phyloP scores from a whole-genome alignment of 257 asterid genomes.

The Solanum bulbocastanum region DNA sequence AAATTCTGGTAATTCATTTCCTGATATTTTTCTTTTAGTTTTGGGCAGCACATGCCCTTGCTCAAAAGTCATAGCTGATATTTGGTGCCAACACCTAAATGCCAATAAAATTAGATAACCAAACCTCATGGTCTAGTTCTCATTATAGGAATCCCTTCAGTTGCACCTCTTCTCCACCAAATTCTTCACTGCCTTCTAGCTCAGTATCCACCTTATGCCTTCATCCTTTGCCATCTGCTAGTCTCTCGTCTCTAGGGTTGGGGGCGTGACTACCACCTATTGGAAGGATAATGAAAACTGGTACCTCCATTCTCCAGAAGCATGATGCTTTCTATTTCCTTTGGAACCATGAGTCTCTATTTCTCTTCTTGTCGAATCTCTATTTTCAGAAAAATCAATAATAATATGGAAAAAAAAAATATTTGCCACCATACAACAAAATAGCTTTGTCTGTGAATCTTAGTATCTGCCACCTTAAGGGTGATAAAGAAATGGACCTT shows the following conservation, averaged over 20 bases:
- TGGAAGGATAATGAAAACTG: background rate
- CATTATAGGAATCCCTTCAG: background rate
- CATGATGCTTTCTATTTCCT: background rate
- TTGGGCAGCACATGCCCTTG: background rate
- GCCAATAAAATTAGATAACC: background rate
- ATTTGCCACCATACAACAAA: background rate
- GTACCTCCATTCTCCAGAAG: background rate
- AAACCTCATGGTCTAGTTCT: background rate
- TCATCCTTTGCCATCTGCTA: background rate
- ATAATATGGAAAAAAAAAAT: background rate
- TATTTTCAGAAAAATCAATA: background rate
- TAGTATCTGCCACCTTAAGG: background rate
- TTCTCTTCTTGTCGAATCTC: background rate
- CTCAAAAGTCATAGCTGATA: background rate
- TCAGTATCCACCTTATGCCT: background rate
- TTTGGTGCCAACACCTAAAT: background rate
- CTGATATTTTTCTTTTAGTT: background rate
- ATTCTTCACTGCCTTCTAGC: background rate
- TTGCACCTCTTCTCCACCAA: background rate
- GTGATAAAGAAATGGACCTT: background rate
- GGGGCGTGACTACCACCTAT: background rate
- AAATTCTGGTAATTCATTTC: background rate
- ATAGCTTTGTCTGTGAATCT: background rate
- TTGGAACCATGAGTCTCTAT: background rate
- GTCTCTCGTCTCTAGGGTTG: background rate